These are phyloP conservation scores for Atkinsonella hypoxylon DNA, from an alignment of 2,329 filamentous ascomycete genomes.

Conservation along the genomic window DNA sequence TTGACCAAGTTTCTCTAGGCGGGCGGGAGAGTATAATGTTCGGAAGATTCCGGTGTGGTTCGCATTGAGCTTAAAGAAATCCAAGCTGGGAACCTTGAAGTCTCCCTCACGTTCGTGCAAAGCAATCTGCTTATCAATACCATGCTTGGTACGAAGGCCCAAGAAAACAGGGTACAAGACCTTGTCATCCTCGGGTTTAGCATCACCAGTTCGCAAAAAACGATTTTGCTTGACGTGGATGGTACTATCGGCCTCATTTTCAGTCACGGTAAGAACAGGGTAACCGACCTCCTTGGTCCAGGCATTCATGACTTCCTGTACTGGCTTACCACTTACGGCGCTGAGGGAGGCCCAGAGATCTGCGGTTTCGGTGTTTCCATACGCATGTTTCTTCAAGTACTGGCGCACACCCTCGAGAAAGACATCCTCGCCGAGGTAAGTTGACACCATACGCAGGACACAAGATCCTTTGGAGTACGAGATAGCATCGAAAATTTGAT, in stretches of 20 bases:
- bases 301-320: constrained; percentile 82
- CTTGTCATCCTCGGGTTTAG: constrained; percentile 84
- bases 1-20: constrained; percentile 75
- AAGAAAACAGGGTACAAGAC: constrained; percentile 85
- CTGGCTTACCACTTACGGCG: constrained; percentile 81
- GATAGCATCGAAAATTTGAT: constrained; percentile 96
- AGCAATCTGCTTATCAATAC: constrained; percentile 50
- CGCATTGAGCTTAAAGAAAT: constrained; percentile 95
- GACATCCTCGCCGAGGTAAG: constrained; percentile 80
- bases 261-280: constrained; percentile 76
- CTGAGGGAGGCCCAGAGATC: constrained; percentile 84
- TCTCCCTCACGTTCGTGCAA: constrained; percentile 50
- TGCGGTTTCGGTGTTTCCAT: constrained; percentile 82
- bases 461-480: constrained; percentile 96
- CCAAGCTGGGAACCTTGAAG: constrained; percentile 64
- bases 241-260: constrained; percentile 48
- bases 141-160: constrained; percentile 72
- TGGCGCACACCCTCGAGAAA: constrained; percentile 86
- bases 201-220: constrained; percentile 83
- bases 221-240: constrained; percentile 91
- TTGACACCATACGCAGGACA: constrained; percentile 93
- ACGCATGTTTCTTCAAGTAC: constrained; percentile 95
- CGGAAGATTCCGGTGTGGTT: constrained; percentile 90
- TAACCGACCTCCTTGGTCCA: constrained; percentile 97
- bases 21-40: constrained; percentile 73